Conservation (phyloP, 2,329 filamentous ascomycete genomes). For the Talaromyces islandicus region DNA sequence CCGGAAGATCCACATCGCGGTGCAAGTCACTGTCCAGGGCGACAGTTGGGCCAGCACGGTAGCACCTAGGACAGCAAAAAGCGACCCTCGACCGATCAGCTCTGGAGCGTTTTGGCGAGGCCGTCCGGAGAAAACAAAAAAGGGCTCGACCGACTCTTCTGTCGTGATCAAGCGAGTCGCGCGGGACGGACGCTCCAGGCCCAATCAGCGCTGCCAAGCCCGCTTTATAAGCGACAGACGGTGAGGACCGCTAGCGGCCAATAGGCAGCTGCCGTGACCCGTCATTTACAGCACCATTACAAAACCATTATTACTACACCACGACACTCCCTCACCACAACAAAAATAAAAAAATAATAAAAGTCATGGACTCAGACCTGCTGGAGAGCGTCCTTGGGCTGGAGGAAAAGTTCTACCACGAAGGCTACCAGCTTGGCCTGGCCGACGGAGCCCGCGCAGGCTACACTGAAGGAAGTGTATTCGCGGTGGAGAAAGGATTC, state of each 20-base stretch:
- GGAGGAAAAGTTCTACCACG: constrained; percentile 68
- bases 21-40: constrained; percentile 12
- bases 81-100: neutral
- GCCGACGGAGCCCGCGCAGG: constrained; percentile 72
- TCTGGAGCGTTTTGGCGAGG: neutral
- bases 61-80: constrained; percentile 4
- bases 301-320: neutral
- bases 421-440: constrained; percentile 71
- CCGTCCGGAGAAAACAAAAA: neutral
- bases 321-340: neutral
- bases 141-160: neutral
- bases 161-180: neutral
- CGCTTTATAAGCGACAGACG: neutral
- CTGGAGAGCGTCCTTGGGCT: constrained; percentile 55
- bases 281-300: neutral
- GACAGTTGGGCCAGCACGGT: constrained; percentile 1
- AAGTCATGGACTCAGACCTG: constrained; percentile 41
- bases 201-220: neutral
- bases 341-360: too few relatives aligned
- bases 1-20: constrained; percentile 74
- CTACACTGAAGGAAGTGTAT: constrained; percentile 78
- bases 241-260: neutral
- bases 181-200: neutral
- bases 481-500: constrained; percentile 88
- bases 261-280: neutral